These are phyloP conservation scores for Manihot esculenta DNA, from an alignment of 441 rosid species.

Conservation along the genomic window DNA sequence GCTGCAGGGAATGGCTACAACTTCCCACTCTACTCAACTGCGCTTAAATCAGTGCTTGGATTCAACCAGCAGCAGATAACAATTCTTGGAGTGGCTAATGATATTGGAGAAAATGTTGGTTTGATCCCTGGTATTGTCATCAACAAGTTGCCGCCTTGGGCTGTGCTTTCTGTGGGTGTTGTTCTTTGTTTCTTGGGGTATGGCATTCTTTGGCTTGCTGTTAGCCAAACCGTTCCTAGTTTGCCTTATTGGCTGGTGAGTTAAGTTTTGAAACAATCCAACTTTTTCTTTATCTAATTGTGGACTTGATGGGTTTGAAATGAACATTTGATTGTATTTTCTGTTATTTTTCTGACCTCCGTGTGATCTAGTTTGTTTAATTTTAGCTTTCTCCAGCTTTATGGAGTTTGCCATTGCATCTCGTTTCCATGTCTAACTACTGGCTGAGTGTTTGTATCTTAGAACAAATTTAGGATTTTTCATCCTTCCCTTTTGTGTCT, in stretches of 20 bases:
- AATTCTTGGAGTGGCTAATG: conserved; percentile 89
- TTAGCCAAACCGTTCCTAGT: conserved; percentile 48
- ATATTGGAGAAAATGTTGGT: conserved; percentile 88
- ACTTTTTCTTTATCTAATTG: background rate
- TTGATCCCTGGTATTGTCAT: conserved; percentile 80
- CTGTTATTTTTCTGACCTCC: too few species aligned
- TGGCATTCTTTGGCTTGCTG: conserved; percentile 90
- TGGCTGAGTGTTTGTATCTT: too few species aligned
- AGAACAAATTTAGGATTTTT: too few species aligned
- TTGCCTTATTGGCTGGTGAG: conserved; percentile 88
- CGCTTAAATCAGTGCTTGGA: conserved; percentile 77
- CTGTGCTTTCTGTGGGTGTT: conserved; percentile 64
- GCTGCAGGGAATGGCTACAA: conserved; percentile 68
- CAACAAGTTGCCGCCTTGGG: conserved; percentile 91
- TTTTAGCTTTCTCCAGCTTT: background rate
- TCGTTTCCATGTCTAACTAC: too few species aligned
- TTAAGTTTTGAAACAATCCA: background rate
- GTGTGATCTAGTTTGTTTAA: too few species aligned
- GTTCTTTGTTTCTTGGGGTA: conserved; percentile 78
- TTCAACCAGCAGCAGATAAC: conserved; percentile 81
- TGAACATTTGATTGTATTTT: background rate
- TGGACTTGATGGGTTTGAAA: background rate
- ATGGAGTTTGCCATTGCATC: too few species aligned
- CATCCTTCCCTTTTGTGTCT: too few species aligned
- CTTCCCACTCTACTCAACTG: conserved; percentile 85